Percentiles rank a stretch among this genome's conserved stretches.
phyloP scores from a whole-genome alignment of 345 rosid species.

The Moricandia moricandioides region DNA sequence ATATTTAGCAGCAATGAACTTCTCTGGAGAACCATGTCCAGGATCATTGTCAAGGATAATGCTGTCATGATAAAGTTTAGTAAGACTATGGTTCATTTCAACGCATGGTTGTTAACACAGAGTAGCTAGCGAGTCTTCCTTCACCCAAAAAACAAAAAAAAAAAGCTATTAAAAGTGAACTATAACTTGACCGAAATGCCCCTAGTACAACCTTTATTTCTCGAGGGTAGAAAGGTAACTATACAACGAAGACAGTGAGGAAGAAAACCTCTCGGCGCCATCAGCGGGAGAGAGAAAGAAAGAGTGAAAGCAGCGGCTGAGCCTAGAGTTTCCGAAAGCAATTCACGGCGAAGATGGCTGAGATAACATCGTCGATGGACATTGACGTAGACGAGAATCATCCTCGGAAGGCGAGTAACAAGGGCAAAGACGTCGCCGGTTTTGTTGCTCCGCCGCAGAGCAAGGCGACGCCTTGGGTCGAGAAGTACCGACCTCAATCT shows the following conservation, averaged over 20 bases:
- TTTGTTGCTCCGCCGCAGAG: constrained; percentile 37
- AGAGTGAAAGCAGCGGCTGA: constrained; percentile 5
- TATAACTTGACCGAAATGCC: constrained; percentile 5
- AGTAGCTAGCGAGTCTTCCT: too few relatives aligned
- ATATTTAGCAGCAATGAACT: too few relatives aligned
- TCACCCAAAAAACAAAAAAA: too few relatives aligned
- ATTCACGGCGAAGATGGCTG: constrained; percentile 44
- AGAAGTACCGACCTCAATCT: constrained; percentile 97
- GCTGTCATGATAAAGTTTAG: too few relatives aligned
- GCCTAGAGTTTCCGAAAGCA: not conserved
- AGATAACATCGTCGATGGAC: constrained; percentile 64
- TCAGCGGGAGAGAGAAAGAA: not conserved
- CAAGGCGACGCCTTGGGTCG: constrained; percentile 90
- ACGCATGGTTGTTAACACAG: too few relatives aligned
- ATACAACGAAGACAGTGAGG: not conserved
- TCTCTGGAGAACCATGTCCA: too few relatives aligned
- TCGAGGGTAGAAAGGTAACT: constrained; percentile 19
- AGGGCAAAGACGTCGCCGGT: constrained; percentile 49
- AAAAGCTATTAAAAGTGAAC: not conserved
- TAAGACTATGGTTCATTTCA: too few relatives aligned
- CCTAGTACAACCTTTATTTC: not conserved
- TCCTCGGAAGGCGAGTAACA: constrained; percentile 37
- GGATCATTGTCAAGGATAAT: too few relatives aligned
- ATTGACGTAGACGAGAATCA: constrained; percentile 56
- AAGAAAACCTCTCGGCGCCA: constrained; percentile 44